Evolutionary conservation across 2,329 filamentous ascomycete species (phyloP).

Genomic region (Diaporthe capsici): DNA sequence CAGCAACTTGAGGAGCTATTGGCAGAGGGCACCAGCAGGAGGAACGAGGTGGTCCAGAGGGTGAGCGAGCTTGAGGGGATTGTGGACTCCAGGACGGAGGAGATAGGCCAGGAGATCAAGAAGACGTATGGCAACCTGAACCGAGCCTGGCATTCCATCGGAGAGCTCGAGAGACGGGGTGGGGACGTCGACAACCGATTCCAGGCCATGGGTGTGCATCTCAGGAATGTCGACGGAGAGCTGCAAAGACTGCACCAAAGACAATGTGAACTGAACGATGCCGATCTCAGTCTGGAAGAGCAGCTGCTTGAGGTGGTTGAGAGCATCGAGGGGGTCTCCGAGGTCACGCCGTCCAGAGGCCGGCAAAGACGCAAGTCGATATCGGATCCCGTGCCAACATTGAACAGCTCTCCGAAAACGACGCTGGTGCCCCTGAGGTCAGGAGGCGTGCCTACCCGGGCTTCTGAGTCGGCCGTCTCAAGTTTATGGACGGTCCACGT

Average conservation of each 20-base stretch:
- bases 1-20: constrained; percentile 43
- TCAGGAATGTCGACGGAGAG: constrained; percentile 57
- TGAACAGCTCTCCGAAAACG: constrained; percentile 5
- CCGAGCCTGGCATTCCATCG: constrained; percentile 67
- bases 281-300: constrained; percentile 67
- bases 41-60: constrained; percentile 58
- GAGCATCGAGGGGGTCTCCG: constrained; percentile 45
- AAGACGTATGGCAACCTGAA: constrained; percentile 68
- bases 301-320: constrained; percentile 66
- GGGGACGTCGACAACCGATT: constrained; percentile 55
- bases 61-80: constrained; percentile 67
- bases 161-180: constrained; percentile 58
- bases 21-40: constrained; percentile 43
- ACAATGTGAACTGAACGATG: constrained; percentile 65
- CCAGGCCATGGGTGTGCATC: constrained; percentile 56
- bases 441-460: constrained; percentile 45
- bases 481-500: constrained; percentile 72
- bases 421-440: constrained; percentile 30
- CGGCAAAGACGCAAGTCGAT: constrained; percentile 43
- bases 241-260: constrained; percentile 62
- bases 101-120: constrained; percentile 66
- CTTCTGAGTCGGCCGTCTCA: constrained; percentile 46
- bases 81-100: constrained; percentile 66
- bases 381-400: constrained; percentile 32
- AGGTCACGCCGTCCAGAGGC: constrained; percentile 45